Evolutionary conservation across 139 green algal genomes (phyloP), one percentile per base, ranked within the genome.

Genomic region (Edaphochlamys debaryana): DNA sequence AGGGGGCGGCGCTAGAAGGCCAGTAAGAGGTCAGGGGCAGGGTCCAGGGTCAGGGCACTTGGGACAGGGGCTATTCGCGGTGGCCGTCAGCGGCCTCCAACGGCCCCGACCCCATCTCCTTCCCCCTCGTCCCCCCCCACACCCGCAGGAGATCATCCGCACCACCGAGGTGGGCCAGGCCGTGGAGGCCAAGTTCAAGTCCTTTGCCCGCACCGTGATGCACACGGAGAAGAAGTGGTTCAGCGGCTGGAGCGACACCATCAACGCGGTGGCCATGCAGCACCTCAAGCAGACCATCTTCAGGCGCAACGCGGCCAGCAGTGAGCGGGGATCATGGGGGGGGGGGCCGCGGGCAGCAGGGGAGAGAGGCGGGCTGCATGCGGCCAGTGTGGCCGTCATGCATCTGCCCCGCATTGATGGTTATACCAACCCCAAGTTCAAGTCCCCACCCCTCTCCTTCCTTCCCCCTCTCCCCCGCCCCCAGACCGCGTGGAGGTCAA

Each of bases 221-320:
- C 42, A 86, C n/a, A 98, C 92, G 85, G 96, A 99, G 87, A 98
- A 97, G 84, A 58, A 92, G 22, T 92, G 87, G 79, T 96, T 95
- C 81, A 87, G 42, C 19, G 45, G 72, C 34, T 98, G 96, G 96
- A 89, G 84, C 50, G 89, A 95, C 38, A 89, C 74, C 37, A 92
- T 95, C 17, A 94, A 98, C 50, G 66, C 69, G 0, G 79, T 92
- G 0, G 91, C 93, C 19, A 94, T 94, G 83, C 36, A 85, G 23
- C 88, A 95, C 82, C 82, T 98, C 36, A 95, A 96, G 82, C 87
- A 95, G 85, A 86, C 93, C 52, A 94, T 98, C 62, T 86, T 98
- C 36, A 42, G 45, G 13, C 85, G 89, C 48, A 89, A 92, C 40
- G 19, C 75, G 30, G 84, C 88, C 36, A 90, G 63, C 71, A 87